Base-by-base conservation (phyloP, 2,329 filamentous ascomycete genomes). In the Byssothecium circinans region DNA sequence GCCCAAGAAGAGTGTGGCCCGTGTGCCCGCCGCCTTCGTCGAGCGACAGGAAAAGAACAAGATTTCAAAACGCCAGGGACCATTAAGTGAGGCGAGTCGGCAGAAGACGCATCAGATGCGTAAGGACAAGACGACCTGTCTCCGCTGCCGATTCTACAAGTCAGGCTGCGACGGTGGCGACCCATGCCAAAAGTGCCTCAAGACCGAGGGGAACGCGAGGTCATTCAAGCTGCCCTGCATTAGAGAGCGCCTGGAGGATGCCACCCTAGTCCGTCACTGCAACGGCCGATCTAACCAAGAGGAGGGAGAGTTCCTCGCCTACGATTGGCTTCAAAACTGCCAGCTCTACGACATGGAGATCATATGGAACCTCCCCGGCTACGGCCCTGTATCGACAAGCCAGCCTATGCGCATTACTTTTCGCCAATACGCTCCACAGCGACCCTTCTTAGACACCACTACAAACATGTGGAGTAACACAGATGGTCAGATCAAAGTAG, bases 81-180 rank as follows among this genome's bases (percentile, higher is more conserved):
- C 62, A 8, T 47, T 70, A 6, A 48, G 53, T 23, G 62, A 65
- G 34, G 55, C 61, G 19, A 57, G 54, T 20, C 54, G 64, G 30
- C 60, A 62, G 35, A 67, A 69, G 46, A 67, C 67, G n/a, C 58
- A 63, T 27, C 57, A 57, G 1, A 69, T 70, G 66, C 67, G 68
- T 43, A 69, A 70, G 41, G 57, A 52, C 7, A 65, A 62, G 40
- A 53, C 57, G 4, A 59, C 58, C 33, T 71, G 68, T 41, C 54
- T 69, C 8, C 66, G 67, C 23, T 71, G 68, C 48, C 63, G 62
- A 41, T 62, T 70, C 32, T 70, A 68, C 56, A 69, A 69, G 42
- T 58, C 60, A 11, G 60, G 62, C 64, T 70, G 68, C 40, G 67
- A 70, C 41, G 57, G 61, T 39, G 64, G 61, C 15, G 57, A 62